Base-by-base conservation (phyloP, 2,329 filamentous ascomycete species). In the Alternaria incomplexa region DNA sequence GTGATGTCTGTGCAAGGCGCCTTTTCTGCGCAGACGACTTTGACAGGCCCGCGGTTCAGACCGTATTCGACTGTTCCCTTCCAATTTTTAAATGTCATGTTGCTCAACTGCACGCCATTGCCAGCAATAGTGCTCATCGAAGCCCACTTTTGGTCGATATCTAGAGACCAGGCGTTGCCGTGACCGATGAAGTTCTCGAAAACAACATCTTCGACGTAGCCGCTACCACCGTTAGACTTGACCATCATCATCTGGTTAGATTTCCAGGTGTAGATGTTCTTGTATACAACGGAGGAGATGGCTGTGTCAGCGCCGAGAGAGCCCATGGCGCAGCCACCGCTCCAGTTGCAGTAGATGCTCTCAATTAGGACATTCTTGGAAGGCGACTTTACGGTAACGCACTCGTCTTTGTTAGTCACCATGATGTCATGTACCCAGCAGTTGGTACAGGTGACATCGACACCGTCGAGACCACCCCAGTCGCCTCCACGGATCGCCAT, bases 201-300 rank as follows among this genome's bases (percentile, higher is more conserved):
- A 2, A 82, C 69, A 13, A 82, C 78, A 66, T 88, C 83, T 45
- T 81, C 81, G 5, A 89, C 83, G 3, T 78, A 82, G 22, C 87
- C 87, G 60, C 74, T 81, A 40, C 87, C 87, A 45, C 87, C 87
- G 68, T 88, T 86, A 56, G 83, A 85, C 76, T 89, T 89, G 80
- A 89, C 84, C 85, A 88, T 87, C 76, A 85, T 84, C 86, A 89
- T 88, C 71, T 89, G 85, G 80, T 89, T 89, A 10, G 84, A 85
- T n/a, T 82, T 79, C 77, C 82, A 83, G 28, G 86, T 88, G 79
- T 89, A 89, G 64, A 89, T 72, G 71, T 88, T 87, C 68, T 80
- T 79, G 79, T 88, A 89, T 26, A 79, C 74, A 62, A 89, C 81
- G 62, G 86, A 78, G 43, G 83, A 83, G 71, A 88, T 85, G 62